A percentile compares a stretch with the other conserved stretches of the same genome.
These are phyloP conservation scores for Pyrus hybrid DNA, from an alignment of 331 rosid species.

Conservation along the genomic window DNA sequence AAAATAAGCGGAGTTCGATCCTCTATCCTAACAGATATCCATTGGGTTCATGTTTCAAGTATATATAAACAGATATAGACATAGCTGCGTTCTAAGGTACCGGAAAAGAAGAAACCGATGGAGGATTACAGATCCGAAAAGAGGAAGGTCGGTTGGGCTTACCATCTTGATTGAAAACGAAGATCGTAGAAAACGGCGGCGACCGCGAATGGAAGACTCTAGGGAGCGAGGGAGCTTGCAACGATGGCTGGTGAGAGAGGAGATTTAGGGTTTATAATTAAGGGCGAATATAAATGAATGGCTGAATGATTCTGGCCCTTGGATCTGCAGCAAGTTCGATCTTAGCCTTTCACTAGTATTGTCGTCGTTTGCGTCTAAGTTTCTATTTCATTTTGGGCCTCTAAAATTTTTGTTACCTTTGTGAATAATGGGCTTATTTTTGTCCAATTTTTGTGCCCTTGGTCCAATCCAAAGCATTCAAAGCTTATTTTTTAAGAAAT, in stretches of 20 bases:
- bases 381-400: not conserved
- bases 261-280: not conserved
- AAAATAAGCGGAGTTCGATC: not conserved
- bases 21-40: not conserved
- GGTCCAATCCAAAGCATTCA: not conserved
- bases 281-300: not conserved
- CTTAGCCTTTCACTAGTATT: not conserved
- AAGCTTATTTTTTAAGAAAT: too few species aligned
- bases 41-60: not conserved
- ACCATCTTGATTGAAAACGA: slow-evolving; percentile 7
- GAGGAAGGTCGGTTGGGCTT: not conserved
- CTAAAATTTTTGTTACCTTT: too few species aligned
- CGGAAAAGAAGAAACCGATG: not conserved
- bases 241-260: not conserved
- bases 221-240: not conserved
- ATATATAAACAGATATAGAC: not conserved
- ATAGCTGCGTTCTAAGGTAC: not conserved
- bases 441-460: not conserved
- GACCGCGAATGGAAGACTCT: not conserved
- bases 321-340: not conserved
- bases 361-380: not conserved
- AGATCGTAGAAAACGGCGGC: not conserved
- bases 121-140: not conserved
- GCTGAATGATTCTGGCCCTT: not conserved
- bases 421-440: not conserved